Evolutionary conservation across 495 filamentous ascomycete genomes (phyloP), one percentile per base, ranked within the genome.

Genomic region (Aspergillus sclerotiicarbonarius): DNA sequence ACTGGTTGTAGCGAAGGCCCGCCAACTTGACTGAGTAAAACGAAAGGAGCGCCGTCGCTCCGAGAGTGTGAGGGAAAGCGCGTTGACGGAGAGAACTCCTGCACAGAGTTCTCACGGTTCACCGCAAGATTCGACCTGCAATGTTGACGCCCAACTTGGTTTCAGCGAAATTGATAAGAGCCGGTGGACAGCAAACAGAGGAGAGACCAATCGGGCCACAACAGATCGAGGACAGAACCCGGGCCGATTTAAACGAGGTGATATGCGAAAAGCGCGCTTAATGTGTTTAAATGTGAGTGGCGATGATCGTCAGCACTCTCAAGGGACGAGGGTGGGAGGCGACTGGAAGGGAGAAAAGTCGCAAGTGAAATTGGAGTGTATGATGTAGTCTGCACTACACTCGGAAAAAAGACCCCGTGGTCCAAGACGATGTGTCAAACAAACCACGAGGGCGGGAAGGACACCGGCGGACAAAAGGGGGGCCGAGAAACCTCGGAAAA

Each of bases 21-120:
- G 94, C 94, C 94, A 98, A 96, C 87, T 96, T 98, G 93, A 83
- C 88, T 84, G 77, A 80, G 67, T 84, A 76, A 50, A 54, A 48
- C 25, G 66, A 64, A 57, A 51, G 68, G 63, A 74, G 73, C 69
- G 66, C 58, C 67, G 61, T 37, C 63, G 75, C 73, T 74, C 75
- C 73, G 71, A 66, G 59, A 31, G 70, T 66, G 67, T 58, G 57
- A 51, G 35, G 47, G 44, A 60, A 58, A 50, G 45, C 32, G 64
- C 57, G 37, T 53, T 30, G 51, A 63, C 51, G 59, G 56, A 49
- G 61, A 63, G 48, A 66, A 51, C 21, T 56, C 51, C 59, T 56
- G 35, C 41, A 51, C 19, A 53, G 16, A 58, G 51, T 29, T 29
- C 51, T 54, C 47, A 54, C 44, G 49, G 32, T 52, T 53, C 21